phyloP scores from a whole-genome alignment of 441 rosid species.

The Macaranga tanarius region DNA sequence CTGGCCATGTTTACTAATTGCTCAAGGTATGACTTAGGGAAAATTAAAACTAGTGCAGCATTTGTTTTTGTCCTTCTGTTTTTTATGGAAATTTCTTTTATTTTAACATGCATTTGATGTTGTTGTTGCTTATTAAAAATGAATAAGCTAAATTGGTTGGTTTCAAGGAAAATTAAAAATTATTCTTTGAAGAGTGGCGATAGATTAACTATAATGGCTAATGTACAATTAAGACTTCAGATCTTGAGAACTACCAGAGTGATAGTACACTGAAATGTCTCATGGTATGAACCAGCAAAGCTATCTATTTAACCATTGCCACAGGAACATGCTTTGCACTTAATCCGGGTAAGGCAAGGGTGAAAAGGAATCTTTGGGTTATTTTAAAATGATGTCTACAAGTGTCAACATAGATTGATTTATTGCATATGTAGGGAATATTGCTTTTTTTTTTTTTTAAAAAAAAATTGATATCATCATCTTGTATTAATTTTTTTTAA shows the following conservation, averaged over 20 bases:
- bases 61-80: not conserved
- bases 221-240: not conserved
- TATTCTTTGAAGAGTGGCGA: not conserved
- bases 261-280: not conserved
- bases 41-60: not conserved
- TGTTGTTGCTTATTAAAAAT: not conserved
- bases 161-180: not conserved
- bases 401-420: not conserved
- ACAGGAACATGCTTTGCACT: not conserved
- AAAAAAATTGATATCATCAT: not conserved
- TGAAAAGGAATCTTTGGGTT: not conserved
- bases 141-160: not conserved
- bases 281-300: not conserved
- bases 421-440: not conserved
- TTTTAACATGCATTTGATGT: not conserved
- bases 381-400: not conserved
- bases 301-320: too few relatives aligned
- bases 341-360: not conserved
- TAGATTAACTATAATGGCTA: not conserved
- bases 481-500: too few relatives aligned
- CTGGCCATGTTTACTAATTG: conserved; percentile 92
- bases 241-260: not conserved
- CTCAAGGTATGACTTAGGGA: conserved; percentile 54
- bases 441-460: too few relatives aligned
- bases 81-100: not conserved